These are phyloP conservation scores for Cajanus cajan DNA, from an alignment of 306 rosid species.

Conservation along the genomic window DNA sequence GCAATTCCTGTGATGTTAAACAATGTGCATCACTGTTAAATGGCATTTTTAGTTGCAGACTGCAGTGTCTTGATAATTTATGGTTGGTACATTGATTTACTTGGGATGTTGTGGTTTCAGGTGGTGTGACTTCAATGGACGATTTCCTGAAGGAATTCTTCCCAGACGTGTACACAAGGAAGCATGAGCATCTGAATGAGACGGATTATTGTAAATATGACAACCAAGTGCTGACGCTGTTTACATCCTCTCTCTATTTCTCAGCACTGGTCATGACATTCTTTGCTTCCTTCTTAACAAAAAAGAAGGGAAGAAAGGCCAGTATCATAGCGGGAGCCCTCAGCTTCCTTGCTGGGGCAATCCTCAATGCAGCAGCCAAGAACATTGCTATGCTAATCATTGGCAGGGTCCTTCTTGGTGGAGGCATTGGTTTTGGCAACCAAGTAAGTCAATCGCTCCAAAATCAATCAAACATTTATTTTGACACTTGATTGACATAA, in stretches of 20 bases:
- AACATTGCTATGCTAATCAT: conserved; percentile 79
- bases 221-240: conserved; percentile 82
- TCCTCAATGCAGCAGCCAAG: conserved; percentile 69
- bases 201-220: conserved; percentile 97
- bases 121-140: conserved; percentile 99
- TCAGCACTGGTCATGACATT: conserved; percentile 85
- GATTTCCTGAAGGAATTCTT: conserved; percentile 84
- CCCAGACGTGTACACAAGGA: conserved; percentile 72
- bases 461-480: too few relatives aligned
- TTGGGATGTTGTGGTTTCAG: conserved; percentile 32
- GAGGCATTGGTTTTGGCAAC: conserved; percentile 92
- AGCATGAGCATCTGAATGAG: conserved; percentile 64
- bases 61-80: neutral
- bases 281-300: conserved; percentile 74
- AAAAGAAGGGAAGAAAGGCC: conserved; percentile 75
- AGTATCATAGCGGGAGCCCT: conserved; percentile 86
- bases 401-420: conserved; percentile 76
- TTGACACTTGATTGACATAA: neutral
- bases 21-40: neutral
- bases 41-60: too few relatives aligned
- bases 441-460: conserved; percentile 57
- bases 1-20: neutral
- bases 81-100: neutral
- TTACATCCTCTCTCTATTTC: conserved; percentile 88
- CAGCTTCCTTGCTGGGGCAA: conserved; percentile 80